Conservation (phyloP, 805 yeast genomes). For the Starmera caribaea region DNA sequence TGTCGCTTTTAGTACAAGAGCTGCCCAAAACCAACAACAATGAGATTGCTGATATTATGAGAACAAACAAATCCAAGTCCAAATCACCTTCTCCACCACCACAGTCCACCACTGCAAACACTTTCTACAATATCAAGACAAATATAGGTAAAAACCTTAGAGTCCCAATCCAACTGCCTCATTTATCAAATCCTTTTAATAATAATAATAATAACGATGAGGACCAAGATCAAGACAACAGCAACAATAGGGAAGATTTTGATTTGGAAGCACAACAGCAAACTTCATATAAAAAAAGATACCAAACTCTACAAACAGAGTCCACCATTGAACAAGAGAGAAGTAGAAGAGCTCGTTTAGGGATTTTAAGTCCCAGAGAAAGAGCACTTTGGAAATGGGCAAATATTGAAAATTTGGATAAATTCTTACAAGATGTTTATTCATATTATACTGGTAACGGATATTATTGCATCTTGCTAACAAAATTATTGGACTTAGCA, state of each 20-base stretch:
- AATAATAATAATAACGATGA: too few relatives aligned
- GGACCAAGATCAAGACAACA: too few relatives aligned
- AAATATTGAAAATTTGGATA: conserved; percentile 84
- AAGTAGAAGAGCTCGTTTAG: conserved; percentile 20
- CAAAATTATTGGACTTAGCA: conserved; percentile 54
- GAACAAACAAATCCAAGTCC: not conserved
- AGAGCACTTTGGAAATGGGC: conserved; percentile 95
- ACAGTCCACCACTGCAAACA: not conserved
- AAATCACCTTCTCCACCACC: not conserved
- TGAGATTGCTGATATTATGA: not conserved
- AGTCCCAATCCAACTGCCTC: not conserved
- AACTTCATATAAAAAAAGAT: conserved; percentile 9
- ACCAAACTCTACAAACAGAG: not conserved
- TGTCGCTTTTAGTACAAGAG: not conserved
- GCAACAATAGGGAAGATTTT: too few relatives aligned
- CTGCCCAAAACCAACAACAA: not conserved
- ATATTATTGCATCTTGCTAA: conserved; percentile 61
- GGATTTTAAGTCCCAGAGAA: conserved; percentile 52
- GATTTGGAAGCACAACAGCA: not conserved
- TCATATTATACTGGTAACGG: conserved; percentile 83
- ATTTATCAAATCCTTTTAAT: too few relatives aligned
- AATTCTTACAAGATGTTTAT: conserved; percentile 75
- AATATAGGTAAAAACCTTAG: not conserved
- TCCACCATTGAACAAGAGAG: conserved; percentile 12
- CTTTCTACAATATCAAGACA: not conserved